A percentile compares a stretch with the other conserved stretches of the same genome.
Evolutionary conservation across 2,329 filamentous ascomycete species (phyloP).

Genomic region (Talaromyces sp.): DNA sequence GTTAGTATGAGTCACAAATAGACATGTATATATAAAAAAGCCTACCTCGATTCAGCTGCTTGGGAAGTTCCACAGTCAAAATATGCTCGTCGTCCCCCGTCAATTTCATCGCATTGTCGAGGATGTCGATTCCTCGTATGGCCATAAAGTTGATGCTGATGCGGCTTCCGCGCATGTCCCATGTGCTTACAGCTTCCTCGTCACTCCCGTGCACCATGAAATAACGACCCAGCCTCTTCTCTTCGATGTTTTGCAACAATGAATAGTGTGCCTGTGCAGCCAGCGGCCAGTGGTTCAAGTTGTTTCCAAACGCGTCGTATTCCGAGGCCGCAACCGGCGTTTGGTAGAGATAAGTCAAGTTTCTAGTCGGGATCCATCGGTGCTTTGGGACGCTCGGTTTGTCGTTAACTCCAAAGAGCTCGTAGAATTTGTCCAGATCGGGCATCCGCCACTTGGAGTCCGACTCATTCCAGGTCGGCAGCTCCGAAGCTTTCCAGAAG

Average conservation of each 20-base stretch:
- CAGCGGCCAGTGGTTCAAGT: conserved; percentile 10
- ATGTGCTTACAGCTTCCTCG: conserved; percentile 11
- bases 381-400: conserved; percentile 8
- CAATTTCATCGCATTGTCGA: conserved; percentile 6
- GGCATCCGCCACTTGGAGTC: conserved; percentile 11
- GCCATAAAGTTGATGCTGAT: conserved; percentile 13
- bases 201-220: conserved; percentile 13
- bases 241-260: conserved; percentile 10
- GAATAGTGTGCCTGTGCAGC: conserved; percentile 12
- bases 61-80: conserved; percentile 9
- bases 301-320: conserved; percentile 11
- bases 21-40: not conserved
- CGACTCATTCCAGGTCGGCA: conserved; percentile 8
- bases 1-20: not conserved
- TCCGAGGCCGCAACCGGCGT: conserved; percentile 11
- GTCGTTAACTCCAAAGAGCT: conserved; percentile 10
- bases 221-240: conserved; percentile 9
- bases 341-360: conserved; percentile 8
- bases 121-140: conserved; percentile 7
- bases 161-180: conserved; percentile 12
- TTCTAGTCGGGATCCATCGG: conserved; percentile 10
- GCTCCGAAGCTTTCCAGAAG: conserved; percentile 8
- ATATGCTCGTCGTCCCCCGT: conserved; percentile 8
- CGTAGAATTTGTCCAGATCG: conserved; percentile 9
- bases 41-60: conserved; percentile 8